Evolutionary conservation across 1,284 basidiomycete species (phyloP).

Genomic region (Leccinum pachyderme): DNA sequence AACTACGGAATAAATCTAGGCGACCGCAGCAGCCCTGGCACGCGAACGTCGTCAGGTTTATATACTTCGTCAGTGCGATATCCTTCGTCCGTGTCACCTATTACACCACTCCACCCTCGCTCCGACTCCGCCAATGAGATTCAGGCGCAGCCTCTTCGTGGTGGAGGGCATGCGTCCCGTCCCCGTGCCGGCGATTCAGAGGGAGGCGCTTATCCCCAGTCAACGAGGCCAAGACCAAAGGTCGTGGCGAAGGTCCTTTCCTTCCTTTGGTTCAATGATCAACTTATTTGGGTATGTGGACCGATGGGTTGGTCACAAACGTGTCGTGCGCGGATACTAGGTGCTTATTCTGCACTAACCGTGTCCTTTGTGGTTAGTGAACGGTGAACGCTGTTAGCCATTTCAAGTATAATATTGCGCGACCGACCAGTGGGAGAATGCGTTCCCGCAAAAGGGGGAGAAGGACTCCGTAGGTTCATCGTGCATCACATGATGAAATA

Average conservation of each 20-base stretch:
- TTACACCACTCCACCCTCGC: conserved; percentile 17
- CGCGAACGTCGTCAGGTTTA: conserved; percentile 12
- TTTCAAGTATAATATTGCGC: no score
- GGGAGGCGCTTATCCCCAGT: conserved; percentile 17
- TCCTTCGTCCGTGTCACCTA: background rate
- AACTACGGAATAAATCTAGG: background rate
- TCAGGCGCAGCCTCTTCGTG: conserved; percentile 15
- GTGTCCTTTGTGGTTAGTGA: background rate
- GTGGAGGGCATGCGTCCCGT: background rate
- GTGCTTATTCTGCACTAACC: background rate
- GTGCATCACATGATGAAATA: no score
- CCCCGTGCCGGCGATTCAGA: background rate
- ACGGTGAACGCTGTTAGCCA: background rate
- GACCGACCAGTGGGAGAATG: no score
- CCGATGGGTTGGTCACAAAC: background rate
- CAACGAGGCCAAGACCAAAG: conserved; percentile 5
- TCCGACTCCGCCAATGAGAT: conserved; percentile 22
- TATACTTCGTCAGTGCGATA: conserved; percentile 6
- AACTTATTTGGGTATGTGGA: background rate
- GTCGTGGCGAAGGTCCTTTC: conserved; percentile 1
- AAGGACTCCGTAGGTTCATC: no score
- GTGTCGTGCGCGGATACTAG: background rate
- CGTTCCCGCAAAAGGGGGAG: no score
- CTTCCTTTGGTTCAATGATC: background rate
- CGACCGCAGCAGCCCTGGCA: conserved; percentile 6